Base-by-base conservation (phyloP, 2,329 filamentous ascomycete genomes). In the Xenoacremonium recifei region DNA sequence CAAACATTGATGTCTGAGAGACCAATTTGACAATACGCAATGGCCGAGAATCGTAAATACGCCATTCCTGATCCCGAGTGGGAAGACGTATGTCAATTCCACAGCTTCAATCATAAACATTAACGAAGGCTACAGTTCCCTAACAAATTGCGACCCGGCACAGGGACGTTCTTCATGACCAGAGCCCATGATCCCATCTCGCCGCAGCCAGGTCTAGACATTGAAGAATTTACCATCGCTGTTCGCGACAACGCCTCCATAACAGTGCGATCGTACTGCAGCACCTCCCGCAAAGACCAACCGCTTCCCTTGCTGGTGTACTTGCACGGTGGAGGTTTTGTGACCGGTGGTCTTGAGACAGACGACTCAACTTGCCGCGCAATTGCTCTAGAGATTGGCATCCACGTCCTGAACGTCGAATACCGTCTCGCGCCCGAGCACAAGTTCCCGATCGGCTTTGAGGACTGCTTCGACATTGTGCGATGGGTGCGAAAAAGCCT, bases 371-470 rank as follows among this genome's bases (percentile, higher is more conserved):
- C 52, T 1, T 60, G 54, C 20, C 48, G 55, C 5, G 51, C 48
- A 5, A 40, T 60, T 19, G 55, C 60, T 2, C 19, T 48, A 0
- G 45, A 55, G 29, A 17, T 59, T 4, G 42, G 34, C 5, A 42
- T 67, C 19, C 60, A 70, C 0, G 67, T 69, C 15, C 57, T 76
- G 6, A 76, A 70, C 43, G 66, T 76, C 2, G 72, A 75, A 31
- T 77, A 79, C 50, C 58, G 74, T 0, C 65, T 79, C 13, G 72
- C 71, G 1, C 76, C 75, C 0, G 74, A 78, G 49, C 58, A 75
- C 46, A 65, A 63, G 35, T 77, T 76, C 39, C 75, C 75, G 0
- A 55, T 55, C 4, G 67, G 67, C 3, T 63, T 76, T 10, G 54
- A 71, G 40, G 75, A 78, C 50, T 65, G 64, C 39, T 72, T 67